Evolutionary conservation across 2,329 filamentous ascomycete species (phyloP).

Genomic region (Talaromyces albobiverticillius): DNA sequence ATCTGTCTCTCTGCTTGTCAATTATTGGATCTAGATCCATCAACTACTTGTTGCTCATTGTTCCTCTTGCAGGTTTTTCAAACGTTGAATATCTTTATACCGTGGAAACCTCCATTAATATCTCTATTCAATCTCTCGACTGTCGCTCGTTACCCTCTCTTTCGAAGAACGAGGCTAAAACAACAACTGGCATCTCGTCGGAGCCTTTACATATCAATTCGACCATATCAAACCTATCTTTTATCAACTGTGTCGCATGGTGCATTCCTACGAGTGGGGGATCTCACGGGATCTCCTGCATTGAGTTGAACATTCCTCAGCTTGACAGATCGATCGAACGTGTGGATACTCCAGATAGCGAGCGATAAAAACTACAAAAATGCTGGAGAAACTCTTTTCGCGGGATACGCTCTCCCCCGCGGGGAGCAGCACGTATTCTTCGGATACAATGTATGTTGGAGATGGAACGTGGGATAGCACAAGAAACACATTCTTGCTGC

Average conservation of each 20-base stretch:
- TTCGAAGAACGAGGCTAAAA: too few relatives aligned
- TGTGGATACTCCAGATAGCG: slow-evolving; percentile 8
- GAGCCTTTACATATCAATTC: neutral
- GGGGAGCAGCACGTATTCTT: slow-evolving; percentile 61
- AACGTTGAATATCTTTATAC: neutral
- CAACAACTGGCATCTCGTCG: neutral
- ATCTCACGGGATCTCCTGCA: slow-evolving; percentile 44
- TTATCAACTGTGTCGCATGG: slow-evolving; percentile 33
- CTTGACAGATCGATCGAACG: slow-evolving; percentile 21
- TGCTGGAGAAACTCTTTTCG: slow-evolving; percentile 29
- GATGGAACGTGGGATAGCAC: slow-evolving; percentile 65
- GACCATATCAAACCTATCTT: neutral
- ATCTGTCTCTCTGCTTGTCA: neutral
- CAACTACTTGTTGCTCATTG: neutral
- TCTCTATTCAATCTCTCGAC: neutral
- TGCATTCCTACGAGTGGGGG: slow-evolving; percentile 42
- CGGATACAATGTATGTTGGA: slow-evolving; percentile 61
- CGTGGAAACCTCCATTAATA: neutral
- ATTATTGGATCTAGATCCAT: too few relatives aligned
- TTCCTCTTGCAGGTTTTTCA: neutral
- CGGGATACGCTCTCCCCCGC: slow-evolving; percentile 50
- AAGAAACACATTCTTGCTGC: slow-evolving; percentile 62
- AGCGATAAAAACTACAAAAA: slow-evolving; percentile 2
- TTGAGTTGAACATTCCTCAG: slow-evolving; percentile 37
- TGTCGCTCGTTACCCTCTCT: neutral